Conservation (phyloP, 1,139 yeast genomes). For the Entelexis paramagnoliae region DNA sequence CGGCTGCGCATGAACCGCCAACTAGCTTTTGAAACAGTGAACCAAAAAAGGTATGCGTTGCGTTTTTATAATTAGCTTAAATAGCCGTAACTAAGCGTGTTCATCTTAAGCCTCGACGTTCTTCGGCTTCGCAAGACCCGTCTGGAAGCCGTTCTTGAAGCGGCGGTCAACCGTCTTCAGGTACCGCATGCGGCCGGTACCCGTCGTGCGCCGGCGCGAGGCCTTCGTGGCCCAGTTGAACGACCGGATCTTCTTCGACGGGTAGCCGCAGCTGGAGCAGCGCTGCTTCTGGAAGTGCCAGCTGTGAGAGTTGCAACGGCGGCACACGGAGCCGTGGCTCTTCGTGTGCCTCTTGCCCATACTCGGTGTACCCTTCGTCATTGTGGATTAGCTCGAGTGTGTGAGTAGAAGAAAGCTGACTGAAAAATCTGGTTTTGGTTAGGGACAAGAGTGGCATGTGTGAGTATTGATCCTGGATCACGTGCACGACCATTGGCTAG, state of each 20-base stretch:
- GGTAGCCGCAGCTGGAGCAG: constrained; percentile 98
- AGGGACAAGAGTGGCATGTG: constrained; percentile 3
- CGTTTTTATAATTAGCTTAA: constrained; percentile 3
- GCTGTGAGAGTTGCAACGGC: constrained; percentile 98
- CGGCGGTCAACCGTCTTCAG: constrained; percentile 94
- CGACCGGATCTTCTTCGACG: constrained; percentile 95
- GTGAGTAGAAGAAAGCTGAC: constrained; percentile 7
- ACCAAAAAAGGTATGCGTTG: constrained; percentile 1
- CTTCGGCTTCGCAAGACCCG: constrained; percentile 58
- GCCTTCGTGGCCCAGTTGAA: constrained; percentile 99
- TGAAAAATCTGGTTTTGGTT: constrained; percentile 21
- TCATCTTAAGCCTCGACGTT: constrained; percentile 18
- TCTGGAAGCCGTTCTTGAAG: constrained; percentile 98
- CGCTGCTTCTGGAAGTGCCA: constrained; percentile 99
- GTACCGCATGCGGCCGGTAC: constrained; percentile 99
- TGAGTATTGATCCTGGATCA: constrained; percentile 5
- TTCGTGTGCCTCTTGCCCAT: constrained; percentile 99
- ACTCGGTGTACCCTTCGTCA: constrained; percentile 92
- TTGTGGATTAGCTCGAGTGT: constrained; percentile 18
- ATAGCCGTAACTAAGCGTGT: constrained; percentile 7
- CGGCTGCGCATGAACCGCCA: not conserved
- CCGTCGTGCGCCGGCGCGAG: constrained; percentile 99
- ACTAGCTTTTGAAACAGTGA: not conserved
- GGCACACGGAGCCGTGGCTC: constrained; percentile 93
- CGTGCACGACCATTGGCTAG: not conserved